phyloP scores from a whole-genome alignment of 768 basidiomycete species.

The Auricularia sp. region DNA sequence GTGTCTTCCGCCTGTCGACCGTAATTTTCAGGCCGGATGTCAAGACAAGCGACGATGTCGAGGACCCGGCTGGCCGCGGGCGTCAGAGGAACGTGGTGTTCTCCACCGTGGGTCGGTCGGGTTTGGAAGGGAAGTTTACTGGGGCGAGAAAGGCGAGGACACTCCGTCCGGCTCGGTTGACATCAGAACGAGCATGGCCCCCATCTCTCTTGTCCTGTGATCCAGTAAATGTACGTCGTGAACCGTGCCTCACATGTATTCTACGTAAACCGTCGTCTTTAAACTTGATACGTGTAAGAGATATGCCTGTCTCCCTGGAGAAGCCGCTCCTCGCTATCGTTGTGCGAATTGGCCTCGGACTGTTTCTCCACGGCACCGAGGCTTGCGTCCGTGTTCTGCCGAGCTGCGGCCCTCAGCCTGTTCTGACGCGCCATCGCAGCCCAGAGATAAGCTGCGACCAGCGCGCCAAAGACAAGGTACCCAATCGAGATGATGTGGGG shows the following conservation, averaged over 20 bases:
- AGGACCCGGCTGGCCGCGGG: constrained; percentile 1
- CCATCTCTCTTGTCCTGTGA: background rate
- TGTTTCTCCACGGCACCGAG: constrained; percentile 3
- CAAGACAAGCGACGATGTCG: background rate
- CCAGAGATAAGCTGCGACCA: constrained; percentile 36
- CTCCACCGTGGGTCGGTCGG: background rate
- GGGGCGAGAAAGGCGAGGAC: background rate
- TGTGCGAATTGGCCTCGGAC: background rate
- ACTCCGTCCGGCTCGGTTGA: background rate
- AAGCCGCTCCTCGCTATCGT: constrained; percentile 17
- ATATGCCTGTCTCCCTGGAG: constrained; percentile 23
- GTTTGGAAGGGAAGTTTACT: background rate
- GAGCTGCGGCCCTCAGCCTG: constrained; percentile 15
- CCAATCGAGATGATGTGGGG: constrained; percentile 53
- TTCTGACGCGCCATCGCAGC: constrained; percentile 44
- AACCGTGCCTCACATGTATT: too few relatives aligned
- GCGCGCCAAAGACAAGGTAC: constrained; percentile 41
- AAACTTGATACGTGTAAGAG: constrained; percentile 21
- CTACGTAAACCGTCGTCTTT: background rate
- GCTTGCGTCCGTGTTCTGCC: constrained; percentile 2
- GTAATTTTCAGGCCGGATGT: background rate
- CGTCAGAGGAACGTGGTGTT: background rate
- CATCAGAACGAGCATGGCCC: background rate
- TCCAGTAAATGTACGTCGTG: background rate
- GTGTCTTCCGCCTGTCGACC: background rate